Conservation (phyloP, 805 yeast genomes). For the Zygotorulaspora chibaensis region DNA sequence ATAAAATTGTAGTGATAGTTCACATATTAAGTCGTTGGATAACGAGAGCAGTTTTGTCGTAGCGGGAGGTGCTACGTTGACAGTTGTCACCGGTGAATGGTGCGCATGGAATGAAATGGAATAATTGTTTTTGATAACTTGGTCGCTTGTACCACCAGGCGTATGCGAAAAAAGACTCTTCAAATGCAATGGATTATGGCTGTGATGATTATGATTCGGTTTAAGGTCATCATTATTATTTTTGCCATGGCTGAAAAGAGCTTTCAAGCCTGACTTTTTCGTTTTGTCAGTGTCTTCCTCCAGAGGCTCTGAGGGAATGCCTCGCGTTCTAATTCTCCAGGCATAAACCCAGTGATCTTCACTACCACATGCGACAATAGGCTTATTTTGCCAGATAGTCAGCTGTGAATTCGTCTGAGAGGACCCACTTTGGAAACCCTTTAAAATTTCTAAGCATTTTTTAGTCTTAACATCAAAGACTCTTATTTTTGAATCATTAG, state of each 20-base stretch:
- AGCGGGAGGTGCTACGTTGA: slow-evolving; percentile 69
- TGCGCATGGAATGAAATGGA: slow-evolving; percentile 76
- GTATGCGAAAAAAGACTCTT: slow-evolving; percentile 26
- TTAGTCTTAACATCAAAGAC: slow-evolving; percentile 53
- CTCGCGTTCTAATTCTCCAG: slow-evolving; percentile 50
- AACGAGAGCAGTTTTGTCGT: slow-evolving; percentile 61
- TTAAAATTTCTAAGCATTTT: slow-evolving; percentile 59
- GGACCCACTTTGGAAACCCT: slow-evolving; percentile 66
- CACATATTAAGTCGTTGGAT: slow-evolving; percentile 78
- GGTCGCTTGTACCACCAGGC: slow-evolving; percentile 16
- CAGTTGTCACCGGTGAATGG: slow-evolving; percentile 66
- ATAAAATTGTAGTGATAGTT: slow-evolving; percentile 40
- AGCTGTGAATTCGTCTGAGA: slow-evolving; percentile 63
- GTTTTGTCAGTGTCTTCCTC: slow-evolving; percentile 1
- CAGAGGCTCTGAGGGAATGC: slow-evolving; percentile 19
- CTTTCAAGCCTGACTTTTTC: slow-evolving; percentile 4
- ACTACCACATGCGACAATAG: slow-evolving; percentile 62
- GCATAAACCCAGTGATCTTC: slow-evolving; percentile 85
- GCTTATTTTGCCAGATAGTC: slow-evolving; percentile 9
- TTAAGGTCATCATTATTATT: slow-evolving; percentile 8
- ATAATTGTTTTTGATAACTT: slow-evolving; percentile 46
- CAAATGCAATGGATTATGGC: slow-evolving; percentile 20
- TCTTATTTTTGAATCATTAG: slow-evolving; percentile 78
- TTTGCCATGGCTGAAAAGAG: slow-evolving; percentile 6
- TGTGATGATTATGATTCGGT: slow-evolving; percentile 10